Evolutionary conservation across 345 rosid genomes (phyloP), one percentile per base, ranked within the genome.

Genomic region (Balakata baccata): DNA sequence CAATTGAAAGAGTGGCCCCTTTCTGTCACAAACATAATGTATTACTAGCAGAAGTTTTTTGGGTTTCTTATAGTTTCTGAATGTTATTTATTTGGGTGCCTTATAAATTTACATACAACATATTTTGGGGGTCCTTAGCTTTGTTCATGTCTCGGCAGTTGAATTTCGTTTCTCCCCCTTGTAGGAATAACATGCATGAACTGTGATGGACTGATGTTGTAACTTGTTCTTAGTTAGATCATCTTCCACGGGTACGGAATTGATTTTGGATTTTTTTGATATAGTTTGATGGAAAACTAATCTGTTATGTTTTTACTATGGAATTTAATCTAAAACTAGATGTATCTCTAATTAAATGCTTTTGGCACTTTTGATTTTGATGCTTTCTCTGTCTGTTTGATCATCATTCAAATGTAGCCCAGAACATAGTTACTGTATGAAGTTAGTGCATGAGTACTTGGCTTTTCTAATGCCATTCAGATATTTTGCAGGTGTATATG

Each of bases 401-500:
- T 2, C 2, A 1, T 66, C 38, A 3, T 7, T 37, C 25, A 1
- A 9, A 8, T 17, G 46, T 37, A 51, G 37, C 64, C 34, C 43
- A 43, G 49, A 70, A 39, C 11, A 43, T 43, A 13, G 37, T 37
- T 23, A 47, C 13, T 53, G 63, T 53, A 25, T 18, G 49, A 57
- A 18, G 54, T 46, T 29, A 52, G 25, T 0, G 17, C 51, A 7
- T 22, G 34, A 16, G 29, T 17, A 16, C 22, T 23, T 38, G 11
- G 34, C 20, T 23, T 0, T 22, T 43, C 11, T 61, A 5, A 38
- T 38, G 14, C 70, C 11, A 29, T 54, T 43, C 68, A 59, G 76
- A 49, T 41, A 43, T 17, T 84, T 66, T 79, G 54, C 87, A 89
- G 94, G 91, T 87, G 77, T 20, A 49, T 74, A 64, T 81, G 83